Evolutionary conservation across 1,284 basidiomycete species (phyloP).

Genomic region (Cryptococcus depauperatus): DNA sequence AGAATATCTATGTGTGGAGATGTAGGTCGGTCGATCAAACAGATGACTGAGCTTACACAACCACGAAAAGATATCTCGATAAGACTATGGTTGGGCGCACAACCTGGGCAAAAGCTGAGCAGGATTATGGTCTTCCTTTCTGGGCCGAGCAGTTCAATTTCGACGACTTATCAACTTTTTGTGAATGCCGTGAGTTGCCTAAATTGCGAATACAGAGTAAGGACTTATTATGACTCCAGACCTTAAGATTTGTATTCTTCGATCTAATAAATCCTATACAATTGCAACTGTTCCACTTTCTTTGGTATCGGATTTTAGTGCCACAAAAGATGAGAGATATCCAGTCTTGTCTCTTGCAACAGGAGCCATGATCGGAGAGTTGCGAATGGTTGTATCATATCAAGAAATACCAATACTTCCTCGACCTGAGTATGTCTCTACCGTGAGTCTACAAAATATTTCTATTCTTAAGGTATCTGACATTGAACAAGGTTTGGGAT

Average conservation of each 20-base stretch:
- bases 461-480: not conserved
- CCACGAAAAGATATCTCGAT: constrained; percentile 13
- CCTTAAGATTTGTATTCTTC: constrained; percentile 4
- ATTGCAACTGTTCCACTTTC: constrained; percentile 22
- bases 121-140: constrained; percentile 15
- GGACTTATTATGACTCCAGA: not conserved
- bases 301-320: constrained; percentile 17
- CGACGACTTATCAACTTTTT: constrained; percentile 15
- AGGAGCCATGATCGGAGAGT: constrained; percentile 24
- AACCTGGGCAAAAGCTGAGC: constrained; percentile 20
- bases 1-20: constrained; percentile 19
- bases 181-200: constrained; percentile 17
- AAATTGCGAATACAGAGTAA: not conserved
- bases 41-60: too few relatives aligned
- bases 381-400: constrained; percentile 22
- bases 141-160: constrained; percentile 27
- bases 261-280: constrained; percentile 5
- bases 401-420: constrained; percentile 17
- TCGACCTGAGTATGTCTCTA: constrained; percentile 7
- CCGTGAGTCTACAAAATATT: constrained; percentile 4
- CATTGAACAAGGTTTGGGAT: not conserved
- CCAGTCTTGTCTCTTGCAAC: constrained; percentile 16
- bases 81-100: constrained; percentile 18
- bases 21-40: too few relatives aligned
- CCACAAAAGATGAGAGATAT: constrained; percentile 24